Percentiles rank a stretch among this genome's conserved stretches.
These are phyloP conservation scores for Penicillium tannophilum DNA, from an alignment of 495 filamentous ascomycete species.

Conservation along the genomic window DNA sequence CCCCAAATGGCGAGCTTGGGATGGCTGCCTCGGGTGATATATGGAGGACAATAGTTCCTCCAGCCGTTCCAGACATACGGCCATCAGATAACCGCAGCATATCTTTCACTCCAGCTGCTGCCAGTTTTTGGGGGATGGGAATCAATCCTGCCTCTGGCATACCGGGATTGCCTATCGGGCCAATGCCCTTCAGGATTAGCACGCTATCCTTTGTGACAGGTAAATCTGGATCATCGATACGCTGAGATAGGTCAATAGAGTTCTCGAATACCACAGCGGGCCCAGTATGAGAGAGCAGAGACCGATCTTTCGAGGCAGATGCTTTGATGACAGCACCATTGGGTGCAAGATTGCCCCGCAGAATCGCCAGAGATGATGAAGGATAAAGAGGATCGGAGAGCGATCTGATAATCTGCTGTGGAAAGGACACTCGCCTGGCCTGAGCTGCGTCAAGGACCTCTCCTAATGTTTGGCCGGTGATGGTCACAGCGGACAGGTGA, in stretches of 20 bases:
- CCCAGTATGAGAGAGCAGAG: conserved; percentile 54
- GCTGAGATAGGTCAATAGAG: conserved; percentile 54
- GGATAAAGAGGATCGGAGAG: conserved; percentile 56
- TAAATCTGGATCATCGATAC: conserved; percentile 60
- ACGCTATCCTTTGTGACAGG: conserved; percentile 55
- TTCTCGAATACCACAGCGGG: conserved; percentile 61
- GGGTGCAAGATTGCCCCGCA: conserved; percentile 58
- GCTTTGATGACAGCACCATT: conserved; percentile 64
- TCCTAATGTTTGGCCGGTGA: conserved; percentile 61
- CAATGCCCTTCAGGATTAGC: conserved; percentile 61
- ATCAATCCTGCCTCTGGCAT: conserved; percentile 71
- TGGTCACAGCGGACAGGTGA: conserved; percentile 56
- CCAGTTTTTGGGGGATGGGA: conserved; percentile 65
- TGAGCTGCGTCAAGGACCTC: conserved; percentile 51
- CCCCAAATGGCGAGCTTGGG: conserved; percentile 57
- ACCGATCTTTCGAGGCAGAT: conserved; percentile 58
- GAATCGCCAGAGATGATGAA: conserved; percentile 54
- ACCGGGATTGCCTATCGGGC: conserved; percentile 64
- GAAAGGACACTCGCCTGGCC: conserved; percentile 44
- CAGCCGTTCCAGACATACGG: conserved; percentile 69
- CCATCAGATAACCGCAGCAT: conserved; percentile 70
- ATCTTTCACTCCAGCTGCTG: conserved; percentile 57
- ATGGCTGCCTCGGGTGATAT: conserved; percentile 63
- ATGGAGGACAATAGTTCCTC: conserved; percentile 68
- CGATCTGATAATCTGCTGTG: conserved; percentile 51